Base-by-base conservation (phyloP, 1,284 basidiomycete species). In the Flammula alnicola region DNA sequence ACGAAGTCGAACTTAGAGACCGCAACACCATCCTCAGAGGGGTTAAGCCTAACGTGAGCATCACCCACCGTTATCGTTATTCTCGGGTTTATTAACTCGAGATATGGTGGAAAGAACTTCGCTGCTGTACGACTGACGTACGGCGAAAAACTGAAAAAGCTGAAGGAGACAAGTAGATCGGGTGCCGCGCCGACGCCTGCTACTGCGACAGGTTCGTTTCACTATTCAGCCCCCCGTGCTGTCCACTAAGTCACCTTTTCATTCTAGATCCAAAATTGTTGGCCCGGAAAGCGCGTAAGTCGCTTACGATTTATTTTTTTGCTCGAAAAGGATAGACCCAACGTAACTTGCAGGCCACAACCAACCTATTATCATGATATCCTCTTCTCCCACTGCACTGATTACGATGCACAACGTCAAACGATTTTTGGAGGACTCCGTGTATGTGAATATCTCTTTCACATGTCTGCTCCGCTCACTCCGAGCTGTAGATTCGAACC, bases 321-420 rank as follows among this genome's bases (percentile, higher is more conserved):
- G 14, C 10, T 7, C 4, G 4, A 35, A 8, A 26, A 42, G 31
- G 25, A 4, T 27, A 19, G 17, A 14, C 40, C 23, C 11, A 44
- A 43, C 10, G 29, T 27, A 14, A 5, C 44, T 45, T 33, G 14
- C 60, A 85, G 83, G 79, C 48, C 83, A 83, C 58, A 82, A 80
- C 63, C 86, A 89, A 68, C 95, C 95, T 0, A 98, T 99, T 64
- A 95, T 98, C 66, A 88, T 98, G 71, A 94, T 99, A 30, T 96
- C 95, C 0, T 97, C 94, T 0, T 95, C 93, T 1, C 95, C 95
- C 0, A 98, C 95, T 0, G 87, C 95, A 6, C 82, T 99, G 46
- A 86, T 99, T 63, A 98, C 93, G 4, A 97, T 99, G 93, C 89
- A 95, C 80, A 99, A 99, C 67, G 93, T 98, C 52, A 93, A 93